Evolutionary conservation across 305 asterid species (phyloP).

Genomic region (Solanum hybrid): DNA sequence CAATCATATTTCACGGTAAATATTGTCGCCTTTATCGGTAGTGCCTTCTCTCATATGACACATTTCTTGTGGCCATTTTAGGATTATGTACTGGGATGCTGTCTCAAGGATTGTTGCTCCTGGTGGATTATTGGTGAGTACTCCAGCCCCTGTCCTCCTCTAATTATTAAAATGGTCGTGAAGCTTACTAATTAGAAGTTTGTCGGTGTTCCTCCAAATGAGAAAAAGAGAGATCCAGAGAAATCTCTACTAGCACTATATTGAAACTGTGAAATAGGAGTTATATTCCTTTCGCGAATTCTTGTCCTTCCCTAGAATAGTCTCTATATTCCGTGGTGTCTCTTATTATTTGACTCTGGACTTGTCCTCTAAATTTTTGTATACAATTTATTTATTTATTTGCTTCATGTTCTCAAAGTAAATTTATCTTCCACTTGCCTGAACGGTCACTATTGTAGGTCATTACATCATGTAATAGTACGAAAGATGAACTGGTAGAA

Average conservation of each 20-base stretch:
- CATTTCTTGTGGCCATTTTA: slow-evolving; percentile 22
- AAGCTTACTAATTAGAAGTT: background rate
- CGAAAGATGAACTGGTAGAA: slow-evolving; percentile 85
- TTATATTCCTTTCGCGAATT: background rate
- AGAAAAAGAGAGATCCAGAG: background rate
- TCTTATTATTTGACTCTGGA: background rate
- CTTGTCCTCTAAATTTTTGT: background rate
- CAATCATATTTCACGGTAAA: background rate
- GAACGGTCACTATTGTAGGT: slow-evolving; percentile 35
- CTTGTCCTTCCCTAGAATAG: background rate
- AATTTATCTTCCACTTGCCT: background rate
- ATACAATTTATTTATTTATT: background rate
- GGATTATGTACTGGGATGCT: slow-evolving; percentile 93
- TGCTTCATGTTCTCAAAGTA: background rate
- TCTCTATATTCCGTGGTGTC: background rate
- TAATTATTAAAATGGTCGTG: background rate
- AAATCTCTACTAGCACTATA: background rate
- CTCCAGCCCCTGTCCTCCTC: background rate
- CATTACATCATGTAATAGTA: slow-evolving; percentile 84
- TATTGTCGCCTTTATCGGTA: background rate
- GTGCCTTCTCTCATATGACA: background rate
- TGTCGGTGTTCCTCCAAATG: background rate
- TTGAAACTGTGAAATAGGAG: background rate
- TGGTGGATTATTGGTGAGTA: slow-evolving; percentile 86
- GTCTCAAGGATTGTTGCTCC: slow-evolving; percentile 68